Conservation (phyloP, 306 rosid genomes). For the Acacia confusa region DNA sequence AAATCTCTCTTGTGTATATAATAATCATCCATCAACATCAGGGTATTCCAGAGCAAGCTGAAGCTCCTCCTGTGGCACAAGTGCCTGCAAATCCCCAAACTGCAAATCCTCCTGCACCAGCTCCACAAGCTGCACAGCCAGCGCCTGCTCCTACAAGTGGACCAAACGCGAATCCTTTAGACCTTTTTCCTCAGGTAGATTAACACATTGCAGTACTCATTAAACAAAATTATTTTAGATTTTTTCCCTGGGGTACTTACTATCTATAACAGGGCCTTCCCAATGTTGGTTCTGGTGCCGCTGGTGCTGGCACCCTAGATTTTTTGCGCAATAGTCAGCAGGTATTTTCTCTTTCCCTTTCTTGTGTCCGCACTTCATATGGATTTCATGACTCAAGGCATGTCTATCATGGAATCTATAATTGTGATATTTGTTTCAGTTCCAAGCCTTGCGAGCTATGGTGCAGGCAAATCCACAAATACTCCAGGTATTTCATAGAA, state of each 20-base stretch:
- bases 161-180: conserved; percentile 80
- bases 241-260: conserved; percentile 14
- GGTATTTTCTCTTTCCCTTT: conserved; percentile 36
- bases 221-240: background rate
- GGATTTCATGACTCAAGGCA: background rate
- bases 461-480: conserved; percentile 93
- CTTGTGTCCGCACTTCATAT: background rate
- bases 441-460: conserved; percentile 82
- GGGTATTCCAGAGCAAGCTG: conserved; percentile 90
- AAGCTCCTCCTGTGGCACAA: conserved; percentile 56
- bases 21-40: conserved; percentile 22
- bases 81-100: conserved; percentile 46
- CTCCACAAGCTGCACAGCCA: conserved; percentile 63
- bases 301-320: conserved; percentile 63
- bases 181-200: conserved; percentile 83
- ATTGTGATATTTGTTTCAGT: conserved; percentile 39
- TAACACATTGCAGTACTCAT: background rate
- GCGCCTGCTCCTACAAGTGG: conserved; percentile 54
- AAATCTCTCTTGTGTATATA: background rate
- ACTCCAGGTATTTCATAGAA: conserved; percentile 57
- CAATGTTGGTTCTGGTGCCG: conserved; percentile 56
- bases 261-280: conserved; percentile 67
- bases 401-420: conserved; percentile 10
- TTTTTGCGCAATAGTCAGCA: conserved; percentile 81
- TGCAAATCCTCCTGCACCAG: conserved; percentile 45